Conservation (phyloP, 1,284 basidiomycete genomes). For the Cerrena zonata region DNA sequence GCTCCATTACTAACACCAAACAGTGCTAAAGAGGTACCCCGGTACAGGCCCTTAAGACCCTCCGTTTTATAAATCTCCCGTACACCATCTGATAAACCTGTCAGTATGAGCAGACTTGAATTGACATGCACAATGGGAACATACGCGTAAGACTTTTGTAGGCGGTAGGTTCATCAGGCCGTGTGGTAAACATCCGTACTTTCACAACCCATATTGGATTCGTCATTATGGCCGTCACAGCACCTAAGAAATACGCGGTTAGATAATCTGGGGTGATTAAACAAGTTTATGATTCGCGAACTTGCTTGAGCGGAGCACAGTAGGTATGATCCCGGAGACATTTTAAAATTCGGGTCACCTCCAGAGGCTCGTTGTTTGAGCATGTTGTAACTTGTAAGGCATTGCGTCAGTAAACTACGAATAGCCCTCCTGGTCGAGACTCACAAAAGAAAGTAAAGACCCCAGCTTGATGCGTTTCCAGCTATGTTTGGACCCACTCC, state of each 20-base stretch:
- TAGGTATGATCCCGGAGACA: slow-evolving; percentile 80
- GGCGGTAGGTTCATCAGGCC: slow-evolving; percentile 54
- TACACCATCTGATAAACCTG: slow-evolving; percentile 61
- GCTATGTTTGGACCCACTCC: slow-evolving; percentile 89
- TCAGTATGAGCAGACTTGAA: background rate
- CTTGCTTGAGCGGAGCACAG: slow-evolving; percentile 92
- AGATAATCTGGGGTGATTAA: slow-evolving; percentile 16
- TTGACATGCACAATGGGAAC: slow-evolving; percentile 25
- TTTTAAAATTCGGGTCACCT: slow-evolving; percentile 49
- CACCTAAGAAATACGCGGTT: slow-evolving; percentile 50
- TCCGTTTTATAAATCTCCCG: slow-evolving; percentile 65
- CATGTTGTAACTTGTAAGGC: slow-evolving; percentile 76
- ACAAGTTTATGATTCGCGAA: slow-evolving; percentile 42
- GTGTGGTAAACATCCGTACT: slow-evolving; percentile 93
- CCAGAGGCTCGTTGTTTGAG: slow-evolving; percentile 74
- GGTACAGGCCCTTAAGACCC: slow-evolving; percentile 78
- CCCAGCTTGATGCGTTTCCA: slow-evolving; percentile 97
- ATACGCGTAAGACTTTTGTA: slow-evolving; percentile 78
- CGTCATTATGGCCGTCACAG: slow-evolving; percentile 88
- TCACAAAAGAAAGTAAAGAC: slow-evolving; percentile 95
- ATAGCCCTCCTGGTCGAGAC: slow-evolving; percentile 28
- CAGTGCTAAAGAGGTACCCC: slow-evolving; percentile 83
- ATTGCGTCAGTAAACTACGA: slow-evolving; percentile 2
- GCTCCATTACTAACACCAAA: slow-evolving; percentile 95
- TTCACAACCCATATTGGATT: slow-evolving; percentile 99